Percentiles rank a stretch among this genome's conserved stretches.
Conservation (phyloP, 345 rosid genomes). For the Chamaenerion angustifolium region DNA sequence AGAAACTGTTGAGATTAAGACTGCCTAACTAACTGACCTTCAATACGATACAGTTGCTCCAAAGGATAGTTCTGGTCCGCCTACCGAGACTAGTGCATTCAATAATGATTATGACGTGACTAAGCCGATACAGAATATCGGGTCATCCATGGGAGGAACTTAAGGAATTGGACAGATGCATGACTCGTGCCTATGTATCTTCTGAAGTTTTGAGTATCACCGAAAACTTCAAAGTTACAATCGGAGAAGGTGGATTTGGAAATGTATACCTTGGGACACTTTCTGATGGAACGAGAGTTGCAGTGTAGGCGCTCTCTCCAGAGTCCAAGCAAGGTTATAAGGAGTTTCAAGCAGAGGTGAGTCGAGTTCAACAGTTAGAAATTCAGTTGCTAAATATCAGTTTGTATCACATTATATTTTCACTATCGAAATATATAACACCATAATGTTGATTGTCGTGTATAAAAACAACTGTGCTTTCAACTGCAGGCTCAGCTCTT, state of each 20-base stretch:
- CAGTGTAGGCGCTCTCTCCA: conserved; percentile 16
- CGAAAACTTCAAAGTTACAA: conserved; percentile 21
- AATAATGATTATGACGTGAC: no score
- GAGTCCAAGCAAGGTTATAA: conserved; percentile 13
- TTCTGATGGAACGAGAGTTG: conserved; percentile 11
- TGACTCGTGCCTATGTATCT: conserved; percentile 17
- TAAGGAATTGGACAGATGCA: background rate
- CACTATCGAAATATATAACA: no score
- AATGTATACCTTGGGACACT: conserved; percentile 15
- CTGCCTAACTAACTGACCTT: no score
- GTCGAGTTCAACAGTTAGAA: no score
- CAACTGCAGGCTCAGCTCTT: conserved; percentile 36
- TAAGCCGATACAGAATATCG: conserved; percentile 3
- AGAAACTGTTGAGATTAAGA: no score
- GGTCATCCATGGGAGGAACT: background rate
- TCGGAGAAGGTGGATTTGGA: conserved; percentile 44
- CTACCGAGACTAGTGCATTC: no score
- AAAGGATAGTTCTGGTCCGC: no score
- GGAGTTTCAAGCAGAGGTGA: conserved; percentile 20
- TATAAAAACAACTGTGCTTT: no score
- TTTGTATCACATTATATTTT: no score
- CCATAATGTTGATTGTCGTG: no score
- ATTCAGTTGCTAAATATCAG: no score
- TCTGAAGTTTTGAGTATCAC: conserved; percentile 24
- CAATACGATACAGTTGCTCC: no score